Base-by-base conservation (phyloP, 2,329 filamentous ascomycete species). In the Phymatotrichopsis omnivora region DNA sequence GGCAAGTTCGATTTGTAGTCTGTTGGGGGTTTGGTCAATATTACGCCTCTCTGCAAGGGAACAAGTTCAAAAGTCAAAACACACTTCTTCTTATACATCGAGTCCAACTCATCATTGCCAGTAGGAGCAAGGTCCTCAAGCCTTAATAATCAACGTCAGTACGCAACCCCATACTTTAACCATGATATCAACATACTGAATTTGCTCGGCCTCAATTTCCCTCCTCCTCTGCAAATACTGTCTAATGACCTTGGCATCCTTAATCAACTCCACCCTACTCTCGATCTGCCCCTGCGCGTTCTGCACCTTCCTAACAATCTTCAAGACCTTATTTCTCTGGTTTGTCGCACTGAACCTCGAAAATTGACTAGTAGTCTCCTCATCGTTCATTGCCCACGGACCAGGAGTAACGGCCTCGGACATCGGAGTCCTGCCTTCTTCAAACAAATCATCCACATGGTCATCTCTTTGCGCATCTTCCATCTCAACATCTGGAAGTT, bases 231-330 rank as follows among this genome's bases (percentile, higher is more conserved):
- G 86, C 61, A 83, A 74, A 62, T 98, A 98, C 62, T 87, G 82
- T 50, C 82, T 77, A 63, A 94, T 93, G 39, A 96, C 85, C 38
- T 84, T 78, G 2, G 82, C 78, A 61, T 96, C 86, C 56, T 80
- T 79, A 23, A 93, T 72, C 25, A 76, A 64, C 44, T 79, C 70
- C 7, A 71, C 70, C 37, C 74, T 69, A 20, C 71, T 70, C 45
- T 76, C 68, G 12, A 79, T 65, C 56, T 85, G 74, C 43, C 80
- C 78, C 54, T 55, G 36, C 2, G 48, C 47, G 56, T 81, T 78
- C 40, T 64, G 70, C 33, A 75, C 68, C 30, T 74, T 75, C 45
- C 91, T 79, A 31, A 74, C 77, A 60, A 98, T 95, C 56, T 76
- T 77, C 54, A 87, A 64, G 24, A 75, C 68, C 59, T 77, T 83